Evolutionary conservation across 306 rosid species (phyloP).

Genomic region (Vigna unguiculata): DNA sequence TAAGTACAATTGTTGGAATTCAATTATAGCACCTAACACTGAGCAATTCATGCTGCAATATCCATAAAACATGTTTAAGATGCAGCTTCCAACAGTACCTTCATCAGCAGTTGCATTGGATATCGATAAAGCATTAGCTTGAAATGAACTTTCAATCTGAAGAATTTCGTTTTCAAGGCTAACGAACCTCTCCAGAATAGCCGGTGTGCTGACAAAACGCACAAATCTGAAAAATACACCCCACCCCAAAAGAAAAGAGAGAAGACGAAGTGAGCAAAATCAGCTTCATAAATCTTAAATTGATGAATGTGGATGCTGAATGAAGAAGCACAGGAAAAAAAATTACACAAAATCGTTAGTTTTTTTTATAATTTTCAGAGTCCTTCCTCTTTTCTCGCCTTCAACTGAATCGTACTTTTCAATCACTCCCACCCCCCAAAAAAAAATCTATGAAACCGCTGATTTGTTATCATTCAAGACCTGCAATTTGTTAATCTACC

Average conservation of each 20-base stretch:
- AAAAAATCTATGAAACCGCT: conserved; percentile 21
- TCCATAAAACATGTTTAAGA: conserved; percentile 30
- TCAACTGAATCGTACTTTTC: neutral
- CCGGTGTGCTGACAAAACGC: conserved; percentile 78
- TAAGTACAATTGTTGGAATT: neutral
- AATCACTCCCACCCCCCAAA: neutral
- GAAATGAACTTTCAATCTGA: conserved; percentile 66
- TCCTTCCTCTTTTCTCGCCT: neutral
- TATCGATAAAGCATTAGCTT: conserved; percentile 51
- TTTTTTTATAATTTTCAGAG: neutral
- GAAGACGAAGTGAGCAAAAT: conserved; percentile 14
- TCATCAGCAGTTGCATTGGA: conserved; percentile 41
- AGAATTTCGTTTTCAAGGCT: conserved; percentile 65
- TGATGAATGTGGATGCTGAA: neutral
- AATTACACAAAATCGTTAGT: neutral
- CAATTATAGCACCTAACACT: conserved; percentile 28
- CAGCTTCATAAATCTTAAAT: neutral
- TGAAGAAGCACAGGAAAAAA: neutral
- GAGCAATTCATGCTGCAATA: conserved; percentile 17
- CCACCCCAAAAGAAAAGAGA: neutral
- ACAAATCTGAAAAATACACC: conserved; percentile 60
- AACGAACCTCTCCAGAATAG: conserved; percentile 73
- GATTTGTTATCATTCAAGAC: neutral
- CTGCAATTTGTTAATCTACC: conserved; percentile 26
- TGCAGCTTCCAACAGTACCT: conserved; percentile 47